Evolutionary conservation across 805 yeast species (phyloP), one percentile per base, ranked within the genome.

Genomic region (Helenozyma baotianmanensis): DNA sequence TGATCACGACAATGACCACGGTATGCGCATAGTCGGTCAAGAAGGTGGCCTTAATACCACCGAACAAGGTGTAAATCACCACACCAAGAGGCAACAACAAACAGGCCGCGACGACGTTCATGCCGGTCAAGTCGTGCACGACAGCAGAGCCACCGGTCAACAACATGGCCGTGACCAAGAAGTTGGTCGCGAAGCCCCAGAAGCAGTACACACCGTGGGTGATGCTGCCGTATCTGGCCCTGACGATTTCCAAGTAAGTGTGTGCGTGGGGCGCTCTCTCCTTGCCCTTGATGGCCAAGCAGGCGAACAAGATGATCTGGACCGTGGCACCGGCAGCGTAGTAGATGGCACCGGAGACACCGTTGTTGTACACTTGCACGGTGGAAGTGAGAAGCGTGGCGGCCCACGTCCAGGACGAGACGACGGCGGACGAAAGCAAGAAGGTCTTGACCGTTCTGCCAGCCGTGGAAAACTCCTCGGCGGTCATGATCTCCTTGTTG

Each of bases 391-490:
- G 64, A 29, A 84, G 60, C 2, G 94, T 84, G n/a, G 68, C 69
- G 24, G 69, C 62, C 72, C 72, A 67, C 10, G 96, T 87, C 97
- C 97, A 89, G 7, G 90, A 80, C 9, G 90, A 80, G 7, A 88
- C 96, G 19, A 89, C 96, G 6, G 96, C 95, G 6, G 95, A 80
- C 4, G 90, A 80, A 41, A 87, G 81, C 45, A 89, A 67, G 30
- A 92, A 92, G 0, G 90, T 79, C 48, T 82, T 83, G 25, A 89
- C 94, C 3, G 86, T 70, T 54, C 96, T 74, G 44, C 96, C 96
- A 22, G 96, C 96, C 4, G 96, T 88, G 3, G 94, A 77, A 48
- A 89, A 89, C 54, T 88, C 96, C 62, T 89, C 97, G 4, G 96
- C 88, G 6, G 95, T 86, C 59, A 87, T 81, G 35, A 83, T 72